A percentile compares a stretch with the other conserved stretches of the same genome.
These are phyloP conservation scores for Moesziomyces antarcticus DNA, from an alignment of 1,284 basidiomycete species.

Conservation along the genomic window DNA sequence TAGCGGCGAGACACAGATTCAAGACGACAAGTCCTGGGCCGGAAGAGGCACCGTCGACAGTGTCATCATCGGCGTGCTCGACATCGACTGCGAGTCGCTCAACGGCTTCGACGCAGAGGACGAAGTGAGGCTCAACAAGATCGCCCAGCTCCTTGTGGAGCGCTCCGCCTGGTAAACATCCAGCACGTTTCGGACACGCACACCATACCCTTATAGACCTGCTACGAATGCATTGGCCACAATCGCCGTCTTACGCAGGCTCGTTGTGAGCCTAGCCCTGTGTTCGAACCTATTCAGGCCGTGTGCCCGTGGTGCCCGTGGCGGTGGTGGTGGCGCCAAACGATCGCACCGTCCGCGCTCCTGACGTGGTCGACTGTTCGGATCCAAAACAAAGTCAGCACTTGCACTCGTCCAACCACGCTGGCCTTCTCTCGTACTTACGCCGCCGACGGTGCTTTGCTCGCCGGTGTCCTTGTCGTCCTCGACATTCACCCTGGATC, in stretches of 20 bases:
- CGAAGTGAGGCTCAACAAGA: slow-evolving; percentile 55
- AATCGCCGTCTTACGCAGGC: too few relatives aligned
- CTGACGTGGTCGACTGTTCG: slow-evolving; percentile 33
- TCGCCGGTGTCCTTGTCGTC: slow-evolving; percentile 10
- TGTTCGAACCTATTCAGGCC: slow-evolving; percentile 3
- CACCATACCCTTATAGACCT: slow-evolving; percentile 11
- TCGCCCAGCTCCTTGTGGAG: slow-evolving; percentile 57
- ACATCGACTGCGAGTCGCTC: slow-evolving; percentile 68
- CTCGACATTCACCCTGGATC: not conserved
- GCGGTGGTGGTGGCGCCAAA: slow-evolving; percentile 41
- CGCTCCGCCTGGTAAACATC: slow-evolving; percentile 41
- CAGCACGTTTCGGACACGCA: too few relatives aligned
- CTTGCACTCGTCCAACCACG: not conserved
- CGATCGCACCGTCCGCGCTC: slow-evolving; percentile 23
- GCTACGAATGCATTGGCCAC: not conserved
- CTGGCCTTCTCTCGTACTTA: slow-evolving; percentile 4
- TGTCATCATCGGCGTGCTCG: slow-evolving; percentile 68
- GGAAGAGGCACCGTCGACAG: slow-evolving; percentile 58
- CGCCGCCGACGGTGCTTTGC: slow-evolving; percentile 36
- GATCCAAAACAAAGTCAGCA: not conserved
- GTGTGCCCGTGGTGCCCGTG: slow-evolving; percentile 11
- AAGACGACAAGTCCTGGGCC: slow-evolving; percentile 43
- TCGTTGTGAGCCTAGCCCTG: too few relatives aligned
- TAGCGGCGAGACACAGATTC: not conserved
- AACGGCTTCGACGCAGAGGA: slow-evolving; percentile 68